These are phyloP conservation scores for Russula earlei DNA, from an alignment of 768 basidiomycete genomes.

Conservation along the genomic window DNA sequence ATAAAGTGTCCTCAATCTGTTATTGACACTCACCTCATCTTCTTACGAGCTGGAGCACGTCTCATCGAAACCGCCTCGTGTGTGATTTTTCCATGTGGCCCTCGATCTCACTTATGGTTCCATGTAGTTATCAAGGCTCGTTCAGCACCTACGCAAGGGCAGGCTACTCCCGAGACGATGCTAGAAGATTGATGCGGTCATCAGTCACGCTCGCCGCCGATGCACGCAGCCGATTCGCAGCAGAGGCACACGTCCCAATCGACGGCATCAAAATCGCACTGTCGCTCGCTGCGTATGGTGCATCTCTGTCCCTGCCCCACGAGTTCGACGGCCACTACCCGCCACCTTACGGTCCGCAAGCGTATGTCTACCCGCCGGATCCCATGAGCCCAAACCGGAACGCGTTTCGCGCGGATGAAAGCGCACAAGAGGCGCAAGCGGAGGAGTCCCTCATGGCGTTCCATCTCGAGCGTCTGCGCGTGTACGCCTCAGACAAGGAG, in stretches of 20 bases:
- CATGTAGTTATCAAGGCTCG: constrained; percentile 56
- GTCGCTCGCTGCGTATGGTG: constrained; percentile 69
- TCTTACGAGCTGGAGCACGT: constrained; percentile 54
- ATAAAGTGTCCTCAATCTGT: constrained; percentile 44
- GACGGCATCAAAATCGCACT: constrained; percentile 44
- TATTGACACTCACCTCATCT: constrained; percentile 49
- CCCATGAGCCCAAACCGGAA: constrained; percentile 30
- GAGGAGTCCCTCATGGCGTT: constrained; percentile 48
- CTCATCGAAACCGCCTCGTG: constrained; percentile 67
- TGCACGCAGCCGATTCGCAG: constrained; percentile 33
- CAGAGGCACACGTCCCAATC: constrained; percentile 14
- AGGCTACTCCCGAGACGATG: constrained; percentile 38
- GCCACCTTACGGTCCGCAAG: constrained; percentile 59
- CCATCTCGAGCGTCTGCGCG: constrained; percentile 50
- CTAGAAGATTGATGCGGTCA: constrained; percentile 40
- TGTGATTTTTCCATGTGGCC: constrained; percentile 15
- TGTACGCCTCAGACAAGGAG: constrained; percentile 39
- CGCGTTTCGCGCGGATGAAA: constrained; percentile 30
- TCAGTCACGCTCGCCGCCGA: constrained; percentile 43
- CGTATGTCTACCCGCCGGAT: constrained; percentile 8
- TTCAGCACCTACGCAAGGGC: constrained; percentile 42
- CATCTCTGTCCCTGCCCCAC: constrained; percentile 52
- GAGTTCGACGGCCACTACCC: constrained; percentile 74
- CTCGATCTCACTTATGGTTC: neutral
- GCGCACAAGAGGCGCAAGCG: constrained; percentile 26